Percentiles rank a stretch among this genome's conserved stretches.
Conservation (phyloP, 1,284 basidiomycete genomes). For the Fomitopsis schrenkii region DNA sequence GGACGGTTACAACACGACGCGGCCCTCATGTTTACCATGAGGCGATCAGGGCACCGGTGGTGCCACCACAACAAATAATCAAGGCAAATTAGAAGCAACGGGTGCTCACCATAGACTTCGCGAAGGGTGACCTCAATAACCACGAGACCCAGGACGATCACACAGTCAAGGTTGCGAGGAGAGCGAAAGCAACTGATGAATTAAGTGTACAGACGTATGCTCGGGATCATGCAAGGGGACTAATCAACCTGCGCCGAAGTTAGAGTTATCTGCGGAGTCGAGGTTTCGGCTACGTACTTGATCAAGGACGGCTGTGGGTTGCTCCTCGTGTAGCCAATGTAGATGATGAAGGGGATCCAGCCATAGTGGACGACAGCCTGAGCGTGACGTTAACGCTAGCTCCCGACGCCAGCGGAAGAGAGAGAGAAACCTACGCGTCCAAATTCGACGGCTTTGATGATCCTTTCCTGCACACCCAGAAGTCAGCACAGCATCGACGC, state of each 20-base stretch:
- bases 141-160: not conserved
- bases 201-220: conserved; percentile 20
- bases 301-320: conserved; percentile 91
- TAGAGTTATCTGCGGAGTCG: not conserved
- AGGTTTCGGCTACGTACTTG: conserved; percentile 56
- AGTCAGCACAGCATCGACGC: not conserved
- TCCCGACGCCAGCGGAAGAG: not conserved
- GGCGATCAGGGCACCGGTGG: conserved; percentile 20
- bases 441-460: conserved; percentile 74
- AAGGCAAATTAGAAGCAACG: conserved; percentile 24
- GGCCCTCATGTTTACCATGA: conserved; percentile 3
- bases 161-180: not conserved
- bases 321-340: conserved; percentile 85
- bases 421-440: conserved; percentile 58
- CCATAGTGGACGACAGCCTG: conserved; percentile 87
- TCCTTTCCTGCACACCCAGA: conserved; percentile 56
- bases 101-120: conserved; percentile 26
- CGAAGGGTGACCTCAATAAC: not conserved
- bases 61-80: conserved; percentile 73
- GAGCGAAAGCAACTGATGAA: conserved; percentile 10
- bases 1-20: conserved; percentile 41
- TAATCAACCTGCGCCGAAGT: conserved; percentile 67
- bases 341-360: conserved; percentile 94
- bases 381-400: conserved; percentile 4
- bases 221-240: conserved; percentile 71